Evolutionary conservation across 352 stramenopile genomes (phyloP), one percentile per base, ranked within the genome.

Genomic region (Lagenidium giganteum): DNA sequence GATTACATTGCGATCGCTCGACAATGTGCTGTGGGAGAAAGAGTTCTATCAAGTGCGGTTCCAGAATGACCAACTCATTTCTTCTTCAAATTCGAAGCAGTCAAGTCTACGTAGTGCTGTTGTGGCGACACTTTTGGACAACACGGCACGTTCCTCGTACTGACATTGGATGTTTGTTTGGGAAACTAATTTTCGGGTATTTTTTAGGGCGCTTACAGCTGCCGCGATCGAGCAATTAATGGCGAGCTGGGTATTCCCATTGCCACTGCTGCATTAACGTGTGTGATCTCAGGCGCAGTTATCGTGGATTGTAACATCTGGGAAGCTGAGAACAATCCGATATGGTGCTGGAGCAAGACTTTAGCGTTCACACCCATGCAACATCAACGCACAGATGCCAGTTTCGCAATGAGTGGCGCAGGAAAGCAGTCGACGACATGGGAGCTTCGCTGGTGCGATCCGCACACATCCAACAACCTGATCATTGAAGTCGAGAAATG

Each of bases 261-360:
- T 23, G 41, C 34, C 5, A 81, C 65, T 0, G 70, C 81, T 20
- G 70, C 70, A 2, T 63, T 86, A 14, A 61, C 64, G 0, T 54
- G 58, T 22, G 25, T 44, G 1, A 52, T 83, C 28, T 47, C 67
- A 16, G 63, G 54, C n/a, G 68, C 42, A 13, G 16, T 83, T 1
- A 9, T 78, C 21, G 55, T 83, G 16, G 73, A 86, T 30, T 63
- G 82, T 22, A 75, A 38, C 8, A 43, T 81, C 8, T 86, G 73
- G 73, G 70, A 80, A 20, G 50, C 33, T 54, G 66, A 8, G 3
- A 77, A 63, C 26, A 37, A 58, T 3, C 73, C 70, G 7, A 36
- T 86, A 5, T 86, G 73, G 70, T 55, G 54, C 3, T 65, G 77
- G 22, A 76, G 43, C 27, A 56, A 60, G 20, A 28, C 53, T 1